Evolutionary conservation across 2,329 filamentous ascomycete species (phyloP), one percentile per base, ranked within the genome.

Genomic region (Fusarium marasasianum): DNA sequence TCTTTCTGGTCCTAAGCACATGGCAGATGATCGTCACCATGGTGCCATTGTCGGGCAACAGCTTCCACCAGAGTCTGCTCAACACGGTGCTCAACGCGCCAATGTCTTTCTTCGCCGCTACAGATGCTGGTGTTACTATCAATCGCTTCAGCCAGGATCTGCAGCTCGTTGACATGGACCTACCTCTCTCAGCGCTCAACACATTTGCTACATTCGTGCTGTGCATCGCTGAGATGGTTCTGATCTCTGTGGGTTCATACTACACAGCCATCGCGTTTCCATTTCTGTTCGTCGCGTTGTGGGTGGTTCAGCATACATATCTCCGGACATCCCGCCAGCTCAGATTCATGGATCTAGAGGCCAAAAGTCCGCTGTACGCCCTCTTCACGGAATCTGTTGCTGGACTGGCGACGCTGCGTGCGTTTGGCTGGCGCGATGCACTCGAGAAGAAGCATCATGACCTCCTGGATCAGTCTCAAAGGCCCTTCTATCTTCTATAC

Each of bases 281-380:
- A 1, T 73, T 73, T 11, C 29, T 73, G 1, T 37, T 73, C 8
- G 65, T 31, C 1, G 55, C 62, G 1, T 18, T 79, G 37, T 79
- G 69, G 61, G 31, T 67, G 1, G 66, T 77, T 3, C 71, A 73
- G 1, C 70, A 73, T 15, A 31, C 51, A 1, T 69, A 89, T 69
- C 81, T 89, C 1, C 81, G 85, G 4, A 89, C 87, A 1, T 88
- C 87, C 0, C 84, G 87, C 0, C 87, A 89, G 73, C 76, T 89
- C 10, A 83, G 88, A 12, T 83, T 87, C 37, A 81, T 89, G 33
- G 88, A 89, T 59, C 79, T 89, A 2, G 87, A 89, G 72, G 82
- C 84, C 29, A 85, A 86, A 70, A 82, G 83, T 1, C 86, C 86
- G 2, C 80, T 89, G 3, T 88, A 85, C 65, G 83, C 86, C 1